Evolutionary conservation across 306 rosid species (phyloP).

Genomic region (Purshia tridentata): DNA sequence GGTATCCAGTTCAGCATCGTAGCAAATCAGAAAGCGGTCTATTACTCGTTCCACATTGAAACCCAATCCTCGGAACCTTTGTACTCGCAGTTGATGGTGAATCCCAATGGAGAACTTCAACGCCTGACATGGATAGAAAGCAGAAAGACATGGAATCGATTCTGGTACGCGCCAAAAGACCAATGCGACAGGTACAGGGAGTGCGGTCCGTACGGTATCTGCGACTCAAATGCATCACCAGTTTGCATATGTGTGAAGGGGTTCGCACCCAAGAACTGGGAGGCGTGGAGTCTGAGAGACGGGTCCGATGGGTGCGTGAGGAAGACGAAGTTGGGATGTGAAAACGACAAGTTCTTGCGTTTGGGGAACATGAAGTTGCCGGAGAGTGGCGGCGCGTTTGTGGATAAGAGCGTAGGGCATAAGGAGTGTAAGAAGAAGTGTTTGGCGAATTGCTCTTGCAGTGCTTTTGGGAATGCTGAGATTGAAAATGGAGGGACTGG

Average conservation of each 20-base stretch:
- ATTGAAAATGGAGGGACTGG: slow-evolving; percentile 49
- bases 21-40: slow-evolving; percentile 30
- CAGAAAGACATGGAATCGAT: slow-evolving; percentile 39
- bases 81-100: slow-evolving; percentile 42
- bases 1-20: slow-evolving; percentile 38
- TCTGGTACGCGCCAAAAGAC: slow-evolving; percentile 69
- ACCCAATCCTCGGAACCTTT: not conserved
- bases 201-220: slow-evolving; percentile 65
- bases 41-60: slow-evolving; percentile 40
- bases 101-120: slow-evolving; percentile 33
- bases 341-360: slow-evolving; percentile 38
- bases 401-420: slow-evolving; percentile 38
- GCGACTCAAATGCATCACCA: slow-evolving; percentile 55
- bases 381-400: slow-evolving; percentile 44
- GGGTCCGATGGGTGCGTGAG: slow-evolving; percentile 79
- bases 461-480: slow-evolving; percentile 47
- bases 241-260: slow-evolving; percentile 60
- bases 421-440: slow-evolving; percentile 44
- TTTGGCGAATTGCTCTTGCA: slow-evolving; percentile 55
- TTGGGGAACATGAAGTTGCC: slow-evolving; percentile 58
- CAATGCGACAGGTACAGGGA: slow-evolving; percentile 45
- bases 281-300: slow-evolving; percentile 71
- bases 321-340: slow-evolving; percentile 42
- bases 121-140: slow-evolving; percentile 46
- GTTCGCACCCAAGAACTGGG: slow-evolving; percentile 50